A percentile compares a stretch with the other conserved stretches of the same genome.
Evolutionary conservation across 768 basidiomycete species (phyloP).

Genomic region (Leccinum rimulosum): DNA sequence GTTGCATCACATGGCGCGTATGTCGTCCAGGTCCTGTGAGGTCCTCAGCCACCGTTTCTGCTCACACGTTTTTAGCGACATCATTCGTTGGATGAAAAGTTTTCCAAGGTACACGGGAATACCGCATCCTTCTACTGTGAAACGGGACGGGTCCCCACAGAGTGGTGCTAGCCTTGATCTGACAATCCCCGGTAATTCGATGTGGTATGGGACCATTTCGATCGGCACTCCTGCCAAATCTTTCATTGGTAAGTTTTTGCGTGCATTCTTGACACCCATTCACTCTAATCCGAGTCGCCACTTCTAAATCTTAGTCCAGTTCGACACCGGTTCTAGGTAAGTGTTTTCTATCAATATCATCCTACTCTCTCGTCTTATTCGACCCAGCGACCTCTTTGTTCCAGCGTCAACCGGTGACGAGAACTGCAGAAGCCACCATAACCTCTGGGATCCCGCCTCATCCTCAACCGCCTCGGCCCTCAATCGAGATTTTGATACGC

Average conservation of each 20-base stretch:
- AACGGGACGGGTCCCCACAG: not conserved
- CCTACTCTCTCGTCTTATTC: not conserved
- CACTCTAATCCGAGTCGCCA: not conserved
- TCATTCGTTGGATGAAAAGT: not conserved
- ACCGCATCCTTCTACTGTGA: not conserved
- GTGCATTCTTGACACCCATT: not conserved
- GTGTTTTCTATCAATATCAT: not conserved
- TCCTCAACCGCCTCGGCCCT: conserved; percentile 28
- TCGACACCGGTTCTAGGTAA: conserved; percentile 29
- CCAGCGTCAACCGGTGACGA: not conserved
- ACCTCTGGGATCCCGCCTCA: conserved; percentile 18
- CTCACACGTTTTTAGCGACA: not conserved
- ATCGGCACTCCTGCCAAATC: conserved; percentile 1
- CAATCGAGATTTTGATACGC: conserved; percentile 16
- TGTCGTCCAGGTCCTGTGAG: not conserved
- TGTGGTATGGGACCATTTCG: conserved; percentile 12
- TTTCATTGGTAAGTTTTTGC: not conserved
- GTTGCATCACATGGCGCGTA: conserved; percentile 4
- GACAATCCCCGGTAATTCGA: not conserved
- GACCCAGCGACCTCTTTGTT: conserved; percentile 17
- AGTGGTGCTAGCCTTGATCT: not conserved
- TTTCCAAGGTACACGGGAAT: not conserved
- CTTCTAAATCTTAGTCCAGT: conserved; percentile 15
- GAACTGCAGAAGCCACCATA: conserved; percentile 28
- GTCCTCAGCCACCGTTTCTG: not conserved